Percentiles rank a stretch among this genome's conserved stretches.
Conservation (phyloP, 2,329 filamentous ascomycete genomes). For the Fusarium pseudocircinatum region DNA sequence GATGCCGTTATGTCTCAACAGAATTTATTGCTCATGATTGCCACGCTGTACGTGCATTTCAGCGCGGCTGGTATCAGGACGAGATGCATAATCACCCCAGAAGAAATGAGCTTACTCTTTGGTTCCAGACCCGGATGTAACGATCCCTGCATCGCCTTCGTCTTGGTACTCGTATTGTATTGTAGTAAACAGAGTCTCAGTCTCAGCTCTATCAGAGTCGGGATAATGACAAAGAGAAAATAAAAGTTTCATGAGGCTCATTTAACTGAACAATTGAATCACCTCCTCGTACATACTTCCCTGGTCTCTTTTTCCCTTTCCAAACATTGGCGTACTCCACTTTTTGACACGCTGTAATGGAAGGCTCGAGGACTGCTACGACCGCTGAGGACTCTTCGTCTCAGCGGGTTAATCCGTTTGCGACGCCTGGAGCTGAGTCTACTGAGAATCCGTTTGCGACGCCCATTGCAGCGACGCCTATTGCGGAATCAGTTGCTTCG, state of each 20-base stretch:
- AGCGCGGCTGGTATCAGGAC: conserved; percentile 1
- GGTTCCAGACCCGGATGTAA: not conserved
- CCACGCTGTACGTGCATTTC: conserved; percentile 15
- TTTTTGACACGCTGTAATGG: conserved; percentile 21
- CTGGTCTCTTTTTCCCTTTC: conserved; percentile 5
- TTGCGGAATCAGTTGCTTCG: conserved; percentile 29
- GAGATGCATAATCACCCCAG: conserved; percentile 24
- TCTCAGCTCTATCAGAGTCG: not conserved
- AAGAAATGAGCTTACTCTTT: not conserved
- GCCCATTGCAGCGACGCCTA: conserved; percentile 30
- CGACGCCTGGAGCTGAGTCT: conserved; percentile 22
- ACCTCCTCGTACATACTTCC: not conserved
- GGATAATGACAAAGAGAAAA: not conserved
- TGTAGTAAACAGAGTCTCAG: not conserved
- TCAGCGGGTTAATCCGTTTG: conserved; percentile 14
- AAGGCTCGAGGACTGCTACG: conserved; percentile 26
- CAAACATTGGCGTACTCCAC: conserved; percentile 21
- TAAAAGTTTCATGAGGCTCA: not conserved
- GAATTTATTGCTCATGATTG: not conserved
- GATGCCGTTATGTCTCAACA: not conserved
- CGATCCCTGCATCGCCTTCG: not conserved
- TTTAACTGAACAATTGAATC: conserved; percentile 3
- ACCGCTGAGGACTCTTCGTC: conserved; percentile 17
- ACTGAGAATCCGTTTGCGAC: conserved; percentile 37
- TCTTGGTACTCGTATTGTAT: not conserved